Base-by-base conservation (phyloP, 345 rosid species). In the Leavenworthia alabamica region DNA sequence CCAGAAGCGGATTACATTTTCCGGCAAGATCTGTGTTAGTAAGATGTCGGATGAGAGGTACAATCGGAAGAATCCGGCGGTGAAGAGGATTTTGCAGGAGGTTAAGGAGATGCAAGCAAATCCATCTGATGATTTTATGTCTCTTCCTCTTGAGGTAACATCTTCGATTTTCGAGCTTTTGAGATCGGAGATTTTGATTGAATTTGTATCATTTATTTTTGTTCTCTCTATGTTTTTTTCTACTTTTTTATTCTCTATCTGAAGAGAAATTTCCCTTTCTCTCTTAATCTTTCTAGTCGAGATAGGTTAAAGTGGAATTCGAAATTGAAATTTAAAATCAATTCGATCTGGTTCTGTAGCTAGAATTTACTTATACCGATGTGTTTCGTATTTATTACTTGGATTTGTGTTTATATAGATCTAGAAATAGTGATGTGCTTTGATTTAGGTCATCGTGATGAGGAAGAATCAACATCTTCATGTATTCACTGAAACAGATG, bases 51-150 rank as follows among this genome's bases (percentile, higher is more conserved):
- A 76, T 65, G 95, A 87, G 61, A 85, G 70, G 83, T 93, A 85
- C 68, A 93, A 89, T 56, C 75, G 77, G 59, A 89, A 89, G 80
- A 93, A 93, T 68, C 96, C 96, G 36, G 90, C 92, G 27, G 97
- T 93, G 68, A 89, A 89, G 95, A 81, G 97, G 85, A 89, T 93
- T 58, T 67, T 93, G 70, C 96, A 87, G 83, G 99, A 93, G 85
- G 90, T 93, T 44, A 89, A 90, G 72, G 99, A 89, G 88, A 89
- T 87, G 97, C 99, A 89, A 72, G 87, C 97, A 20, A 85, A 87
- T 78, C 99, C 97, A 0, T 89, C 97, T 26, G 97, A 93, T 59
- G 99, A 93, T 84, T 89, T 93, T 79, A 87, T 77, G 89, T 89
- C 96, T 81, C 88, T 93, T 33, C 97, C 99, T 74, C 88, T 93